Conservation (phyloP, 345 rosid genomes). For the Euphorbia peplus region DNA sequence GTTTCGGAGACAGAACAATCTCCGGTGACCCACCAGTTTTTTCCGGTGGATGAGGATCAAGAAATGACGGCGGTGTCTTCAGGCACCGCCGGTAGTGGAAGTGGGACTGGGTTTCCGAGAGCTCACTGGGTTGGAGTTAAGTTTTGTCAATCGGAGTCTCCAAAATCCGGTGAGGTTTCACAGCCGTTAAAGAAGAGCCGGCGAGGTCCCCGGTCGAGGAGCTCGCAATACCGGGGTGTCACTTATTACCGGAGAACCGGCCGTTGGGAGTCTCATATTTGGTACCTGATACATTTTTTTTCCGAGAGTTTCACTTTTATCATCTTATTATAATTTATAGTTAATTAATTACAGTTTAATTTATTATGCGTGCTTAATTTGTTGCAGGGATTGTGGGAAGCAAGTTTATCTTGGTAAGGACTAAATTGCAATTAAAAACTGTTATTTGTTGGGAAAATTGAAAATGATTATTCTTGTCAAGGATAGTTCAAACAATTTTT, state of each 20-base stretch:
- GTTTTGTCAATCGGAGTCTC: slow-evolving; percentile 60
- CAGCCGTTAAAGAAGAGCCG: slow-evolving; percentile 86
- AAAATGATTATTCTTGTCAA: no score
- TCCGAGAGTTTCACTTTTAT: no score
- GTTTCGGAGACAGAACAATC: slow-evolving; percentile 31
- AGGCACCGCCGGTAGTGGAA: slow-evolving; percentile 12
- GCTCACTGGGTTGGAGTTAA: slow-evolving; percentile 67
- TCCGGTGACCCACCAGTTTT: slow-evolving; percentile 78
- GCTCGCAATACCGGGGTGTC: slow-evolving; percentile 96
- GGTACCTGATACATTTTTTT: slow-evolving; percentile 46
- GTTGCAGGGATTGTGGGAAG: slow-evolving; percentile 97
- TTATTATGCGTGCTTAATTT: slow-evolving; percentile 14
- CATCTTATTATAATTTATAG: no score
- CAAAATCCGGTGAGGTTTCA: slow-evolving; percentile 36
- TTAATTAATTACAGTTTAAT: no score
- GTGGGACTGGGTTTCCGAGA: slow-evolving; percentile 43
- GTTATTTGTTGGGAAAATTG: background rate
- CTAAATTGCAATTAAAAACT: background rate
- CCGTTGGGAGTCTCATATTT: slow-evolving; percentile 99
- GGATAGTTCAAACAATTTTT: no score
- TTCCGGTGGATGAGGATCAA: slow-evolving; percentile 51
- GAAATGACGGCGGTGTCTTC: slow-evolving; percentile 38
- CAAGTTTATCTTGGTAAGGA: slow-evolving; percentile 94
- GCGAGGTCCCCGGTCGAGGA: slow-evolving; percentile 92
- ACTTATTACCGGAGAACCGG: slow-evolving; percentile 97